Evolutionary conservation across 805 yeast genomes (phyloP).

Genomic region (Saccharomycopsis oosterbeekiorum): DNA sequence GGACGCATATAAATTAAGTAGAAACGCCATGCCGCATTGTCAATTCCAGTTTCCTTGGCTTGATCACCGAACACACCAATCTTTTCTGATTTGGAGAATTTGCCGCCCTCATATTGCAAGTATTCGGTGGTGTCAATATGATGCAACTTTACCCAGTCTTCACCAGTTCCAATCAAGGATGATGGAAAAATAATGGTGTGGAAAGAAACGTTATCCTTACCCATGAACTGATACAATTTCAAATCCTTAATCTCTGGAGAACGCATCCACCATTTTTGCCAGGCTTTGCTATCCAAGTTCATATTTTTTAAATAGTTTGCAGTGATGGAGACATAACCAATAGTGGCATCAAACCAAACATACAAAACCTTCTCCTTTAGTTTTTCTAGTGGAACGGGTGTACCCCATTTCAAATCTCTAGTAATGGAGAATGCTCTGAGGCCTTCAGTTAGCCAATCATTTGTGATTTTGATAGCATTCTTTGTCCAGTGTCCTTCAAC

Average conservation of each 20-base stretch:
- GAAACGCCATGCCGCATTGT: slow-evolving; percentile 96
- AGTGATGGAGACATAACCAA: slow-evolving; percentile 93
- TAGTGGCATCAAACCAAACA: slow-evolving; percentile 98
- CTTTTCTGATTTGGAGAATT: slow-evolving; percentile 95
- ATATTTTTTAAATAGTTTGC: slow-evolving; percentile 66
- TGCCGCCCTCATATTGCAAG: slow-evolving; percentile 95
- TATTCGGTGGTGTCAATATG: slow-evolving; percentile 94
- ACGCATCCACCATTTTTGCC: slow-evolving; percentile 87
- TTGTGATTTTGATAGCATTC: slow-evolving; percentile 80
- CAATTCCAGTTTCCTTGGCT: slow-evolving; percentile 85
- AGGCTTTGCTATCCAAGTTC: slow-evolving; percentile 27
- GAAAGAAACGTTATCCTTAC: slow-evolving; percentile 98
- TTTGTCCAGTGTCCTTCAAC: slow-evolving; percentile 82
- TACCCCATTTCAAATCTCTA: slow-evolving; percentile 96
- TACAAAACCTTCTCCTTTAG: slow-evolving; percentile 85
- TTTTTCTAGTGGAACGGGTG: slow-evolving; percentile 88
- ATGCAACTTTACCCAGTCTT: slow-evolving; percentile 83
- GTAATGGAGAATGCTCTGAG: slow-evolving; percentile 92
- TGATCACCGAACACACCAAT: slow-evolving; percentile 97
- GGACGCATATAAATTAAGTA: slow-evolving; percentile 90
- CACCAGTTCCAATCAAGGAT: slow-evolving; percentile 77
- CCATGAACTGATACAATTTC: slow-evolving; percentile 92
- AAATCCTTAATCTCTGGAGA: slow-evolving; percentile 66
- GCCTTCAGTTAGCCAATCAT: slow-evolving; percentile 91
- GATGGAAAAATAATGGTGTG: slow-evolving; percentile 98